Percentiles rank a stretch among this genome's conserved stretches.
These are phyloP conservation scores for Bolboschoenoplectus hybrid DNA, from an alignment of 202 grass and related monocot genomes.

Conservation along the genomic window DNA sequence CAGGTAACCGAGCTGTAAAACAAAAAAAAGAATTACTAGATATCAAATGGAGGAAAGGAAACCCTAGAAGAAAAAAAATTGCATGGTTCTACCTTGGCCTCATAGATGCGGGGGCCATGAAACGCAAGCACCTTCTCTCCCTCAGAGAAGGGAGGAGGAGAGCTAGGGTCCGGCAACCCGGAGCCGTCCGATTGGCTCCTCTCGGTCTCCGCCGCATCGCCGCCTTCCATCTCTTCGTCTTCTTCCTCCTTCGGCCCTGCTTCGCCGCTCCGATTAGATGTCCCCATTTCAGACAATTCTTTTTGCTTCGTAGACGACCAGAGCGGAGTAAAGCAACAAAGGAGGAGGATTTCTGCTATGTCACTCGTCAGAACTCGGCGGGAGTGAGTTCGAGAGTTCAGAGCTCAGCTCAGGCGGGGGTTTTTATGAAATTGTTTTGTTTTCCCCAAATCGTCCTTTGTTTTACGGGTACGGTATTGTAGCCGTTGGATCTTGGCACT, in stretches of 20 bases:
- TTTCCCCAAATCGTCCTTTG: background rate
- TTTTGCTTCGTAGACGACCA: background rate
- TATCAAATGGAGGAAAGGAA: background rate
- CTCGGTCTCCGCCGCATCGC: constrained; percentile 4
- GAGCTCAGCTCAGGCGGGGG: background rate
- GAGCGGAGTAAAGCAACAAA: background rate
- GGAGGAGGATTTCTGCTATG: background rate
- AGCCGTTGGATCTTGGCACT: constrained; percentile 5
- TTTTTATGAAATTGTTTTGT: constrained; percentile 6
- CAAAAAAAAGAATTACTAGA: background rate
- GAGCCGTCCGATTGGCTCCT: constrained; percentile 17
- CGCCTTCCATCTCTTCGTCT: constrained; percentile 23
- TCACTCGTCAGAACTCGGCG: background rate
- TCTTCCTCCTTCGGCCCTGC: constrained; percentile 7
- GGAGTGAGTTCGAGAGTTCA: background rate
- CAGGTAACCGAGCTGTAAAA: background rate
- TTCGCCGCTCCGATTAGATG: background rate
- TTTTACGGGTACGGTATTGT: background rate
- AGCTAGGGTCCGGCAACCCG: constrained; percentile 19
- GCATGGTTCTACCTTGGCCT: constrained; percentile 66
- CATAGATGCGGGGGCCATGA: constrained; percentile 95
- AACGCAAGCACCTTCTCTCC: constrained; percentile 91
- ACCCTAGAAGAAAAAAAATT: constrained; percentile 34
- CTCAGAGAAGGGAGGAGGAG: constrained; percentile 60
- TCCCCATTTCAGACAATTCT: constrained; percentile 16